Evolutionary conservation across 2,329 filamentous ascomycete genomes (phyloP), one percentile per base, ranked within the genome.

Genomic region (Drechslerella dactyloides): DNA sequence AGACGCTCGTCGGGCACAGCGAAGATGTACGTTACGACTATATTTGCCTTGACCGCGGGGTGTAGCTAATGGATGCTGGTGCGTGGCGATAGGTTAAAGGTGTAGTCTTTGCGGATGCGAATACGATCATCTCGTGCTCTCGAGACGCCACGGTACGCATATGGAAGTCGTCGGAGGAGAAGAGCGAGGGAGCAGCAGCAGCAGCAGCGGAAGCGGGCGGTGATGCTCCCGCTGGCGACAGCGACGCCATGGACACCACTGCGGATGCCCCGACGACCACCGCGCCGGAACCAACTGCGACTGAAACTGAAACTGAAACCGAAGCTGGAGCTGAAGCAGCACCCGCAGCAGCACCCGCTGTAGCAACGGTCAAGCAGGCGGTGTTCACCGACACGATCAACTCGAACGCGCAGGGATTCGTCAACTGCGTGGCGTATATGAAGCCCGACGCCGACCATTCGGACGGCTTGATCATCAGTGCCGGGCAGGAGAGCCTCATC

Each of bases 401-500:
- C 65, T 89, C 89, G 46, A 89, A 93, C 74, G 90, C 91, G 69
- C 86, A 90, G 46, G 88, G 90, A 74, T 99, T 94, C 78, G 86
- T 97, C 81, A 99, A 97, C 81, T 87, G 89, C 1, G 79, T 99
- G 51, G 84, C 92, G 68, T 96, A 90, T 76, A 82, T 91, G 0
- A 87, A 87, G 1, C 87, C 93, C 0, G 89, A 86, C 13, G 78
- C 84, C 56, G 82, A 86, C 6, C 88, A 87, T 75, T 86, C 91
- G 0, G 85, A 94, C 19, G 76, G 76, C 65, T 84, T 97, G 2
- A 84, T 97, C 42, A 84, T 96, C 6, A 94, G 93, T 0, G 92
- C 90, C 74, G 94, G 94, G 66, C 90, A 93, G 78, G 94, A 97
- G 78, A 89, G 91, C 33, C 90, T 97, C 74, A 93, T 99, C 76